Percentiles rank a stretch among this genome's conserved stretches.
These are phyloP conservation scores for Thielaviopsis euricoi DNA, from an alignment of 2,329 filamentous ascomycete species.

Conservation along the genomic window DNA sequence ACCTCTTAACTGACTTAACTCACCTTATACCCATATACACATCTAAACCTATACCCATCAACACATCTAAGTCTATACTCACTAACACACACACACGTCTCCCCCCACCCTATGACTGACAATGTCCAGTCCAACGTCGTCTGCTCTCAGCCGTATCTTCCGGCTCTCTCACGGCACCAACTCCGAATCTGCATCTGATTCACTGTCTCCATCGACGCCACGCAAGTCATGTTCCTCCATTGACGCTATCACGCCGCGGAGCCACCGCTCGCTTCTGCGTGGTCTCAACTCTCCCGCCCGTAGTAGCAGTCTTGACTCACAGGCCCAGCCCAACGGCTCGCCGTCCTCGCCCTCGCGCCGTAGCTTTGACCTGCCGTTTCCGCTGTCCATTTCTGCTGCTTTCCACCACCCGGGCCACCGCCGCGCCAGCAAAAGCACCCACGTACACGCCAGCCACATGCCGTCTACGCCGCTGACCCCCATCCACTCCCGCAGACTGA, in stretches of 20 bases:
- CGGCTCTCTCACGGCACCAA: background rate
- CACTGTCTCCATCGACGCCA: conserved; percentile 1
- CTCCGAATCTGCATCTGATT: background rate
- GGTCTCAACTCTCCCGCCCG: conserved; percentile 1
- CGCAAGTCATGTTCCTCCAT: background rate
- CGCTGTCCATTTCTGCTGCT: background rate
- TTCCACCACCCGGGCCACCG: background rate
- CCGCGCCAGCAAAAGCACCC: background rate
- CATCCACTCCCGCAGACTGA: background rate
- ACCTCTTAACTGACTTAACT: too few relatives aligned
- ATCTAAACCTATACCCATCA: background rate
- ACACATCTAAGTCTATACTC: background rate
- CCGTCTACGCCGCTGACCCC: background rate
- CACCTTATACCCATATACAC: too few relatives aligned
- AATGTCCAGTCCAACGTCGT: background rate
- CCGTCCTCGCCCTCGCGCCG: background rate
- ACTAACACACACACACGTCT: background rate
- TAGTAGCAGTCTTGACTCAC: background rate
- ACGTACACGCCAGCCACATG: too few relatives aligned
- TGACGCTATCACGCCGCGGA: conserved; percentile 3
- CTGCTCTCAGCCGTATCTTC: background rate
- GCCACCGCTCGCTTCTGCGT: background rate
- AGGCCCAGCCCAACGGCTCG: background rate
- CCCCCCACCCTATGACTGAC: too few relatives aligned
- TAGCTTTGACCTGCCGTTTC: conserved; percentile 8